Evolutionary conservation across 129 eudicot species (phyloP), one percentile per base, ranked within the genome.

Genomic region (Apium graveolens): DNA sequence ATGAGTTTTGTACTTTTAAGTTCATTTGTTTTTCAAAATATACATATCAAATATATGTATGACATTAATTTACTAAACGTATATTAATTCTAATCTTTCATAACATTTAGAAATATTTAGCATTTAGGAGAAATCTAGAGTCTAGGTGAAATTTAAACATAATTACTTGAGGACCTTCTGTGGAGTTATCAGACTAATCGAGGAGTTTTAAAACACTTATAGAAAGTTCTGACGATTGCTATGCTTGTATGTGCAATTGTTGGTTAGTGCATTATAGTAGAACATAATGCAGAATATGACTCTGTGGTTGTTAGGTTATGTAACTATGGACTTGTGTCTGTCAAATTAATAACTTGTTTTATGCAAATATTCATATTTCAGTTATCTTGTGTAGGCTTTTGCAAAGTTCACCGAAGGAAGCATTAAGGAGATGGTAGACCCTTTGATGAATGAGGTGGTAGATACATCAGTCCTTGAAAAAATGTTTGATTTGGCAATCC

Each of bases 401-500:
- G 77, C 65, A 65, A 91, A 87, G 44, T 87, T 86, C 88, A 82
- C 74, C 29, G 93, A 94, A 80, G 96, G 96, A 7, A 87, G 81
- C 62, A 77, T 84, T 1, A 38, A 46, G 87, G 93, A 87, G 72
- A 71, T 90, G 83, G 72, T 94, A 76, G 98, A 94, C 81, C 98
- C 97, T 24, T 83, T 51, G 78, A 86, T 94, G 89, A 83, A 60
- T 63, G 98, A 87, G 79, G 76, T 74, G 2, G 88, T 88, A 43
- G 87, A 91, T 69, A 46, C 49, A 76, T 86, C 84, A 51, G 86
- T 90, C 46, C 83, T 90, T 21, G 69, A 27, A 78, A 90, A 83
- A 80, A 91, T 94, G 92, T 80, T 94, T 82, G 80, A 84, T 45
- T 70, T 94, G 84, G 98, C 97, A 26, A 82, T 94, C 53, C 89